Evolutionary conservation across 2,329 filamentous ascomycete genomes (phyloP).

Genomic region (Xylogone sp.): DNA sequence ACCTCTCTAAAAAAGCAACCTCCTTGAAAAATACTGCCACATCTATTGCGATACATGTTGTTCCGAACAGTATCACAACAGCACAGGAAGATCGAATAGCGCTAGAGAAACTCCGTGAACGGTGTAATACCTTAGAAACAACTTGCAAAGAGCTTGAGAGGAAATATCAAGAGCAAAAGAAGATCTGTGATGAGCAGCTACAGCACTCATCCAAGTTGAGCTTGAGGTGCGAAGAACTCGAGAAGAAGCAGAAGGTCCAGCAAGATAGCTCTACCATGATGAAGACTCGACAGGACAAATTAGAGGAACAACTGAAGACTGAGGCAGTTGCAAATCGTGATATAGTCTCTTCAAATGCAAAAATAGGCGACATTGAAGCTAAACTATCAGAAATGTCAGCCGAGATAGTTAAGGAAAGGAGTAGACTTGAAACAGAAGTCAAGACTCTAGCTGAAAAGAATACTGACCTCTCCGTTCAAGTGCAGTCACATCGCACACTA

Average conservation of each 20-base stretch:
- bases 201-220: slow-evolving; percentile 7
- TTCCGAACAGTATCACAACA: slow-evolving; percentile 6
- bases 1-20: slow-evolving; percentile 2
- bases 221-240: slow-evolving; percentile 5
- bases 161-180: slow-evolving; percentile 7
- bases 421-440: background rate
- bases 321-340: background rate
- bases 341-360: background rate
- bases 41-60: slow-evolving; percentile 1
- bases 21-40: slow-evolving; percentile 1
- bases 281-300: background rate
- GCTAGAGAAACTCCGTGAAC: slow-evolving; percentile 1
- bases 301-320: background rate
- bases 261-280: background rate
- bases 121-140: slow-evolving; percentile 3
- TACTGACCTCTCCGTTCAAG: background rate
- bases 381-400: background rate
- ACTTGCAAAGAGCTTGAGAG: slow-evolving; percentile 6
- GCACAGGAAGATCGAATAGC: background rate
- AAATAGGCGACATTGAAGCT: background rate
- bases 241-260: slow-evolving; percentile 3
- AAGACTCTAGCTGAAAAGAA: background rate
- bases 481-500: background rate
- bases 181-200: slow-evolving; percentile 4
- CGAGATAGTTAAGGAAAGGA: background rate